Base-by-base conservation (phyloP, 129 eudicot species). In the Chrysanthemum seticuspe region DNA sequence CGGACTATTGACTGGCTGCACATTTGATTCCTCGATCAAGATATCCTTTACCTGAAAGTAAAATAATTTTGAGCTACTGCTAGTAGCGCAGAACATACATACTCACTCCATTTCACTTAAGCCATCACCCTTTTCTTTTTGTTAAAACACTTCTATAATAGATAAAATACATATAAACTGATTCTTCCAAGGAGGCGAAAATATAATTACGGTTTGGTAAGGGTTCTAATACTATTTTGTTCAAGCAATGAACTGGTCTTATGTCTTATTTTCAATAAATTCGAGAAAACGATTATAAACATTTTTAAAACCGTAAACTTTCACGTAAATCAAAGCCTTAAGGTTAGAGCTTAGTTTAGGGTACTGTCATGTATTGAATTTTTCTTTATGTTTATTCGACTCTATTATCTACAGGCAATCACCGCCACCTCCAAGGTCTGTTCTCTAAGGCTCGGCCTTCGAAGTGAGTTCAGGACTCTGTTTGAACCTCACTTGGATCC, bases 1-100 rank as follows among this genome's bases (percentile, higher is more conserved):
- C 50, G 99, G 99, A 74, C 99, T 90, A 75, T 95, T 95, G 19
- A 95, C 99, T 50, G 98, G 98, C 83, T 94, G 98, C 76, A 94
- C 98, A 81, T 94, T 94, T 44, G 98, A 94, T 85, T 94, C 98
- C 87, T 94, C 98, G 60, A 90, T 90, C 77, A 94, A 81, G 31
- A 94, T 94, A 68, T 94, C 98, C 82, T 94, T 94, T 10, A 94
- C 98, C 98, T 94, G 87, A 70, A 14, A 75, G 76, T 47, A 79
- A n/a, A 72, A 78, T 10, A 59, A 62, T 10, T 55, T 14, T 66
- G 31, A 70, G 65, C 18, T 59, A 36, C 18, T 9, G 45, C 65
- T 50, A 67, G n/a, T 19, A 67, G 18, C 18, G 47, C 52, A 54
- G 65, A 70, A 13, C 65, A 70, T 70, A 70, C 64, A 8, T 57